A percentile compares a stretch with the other conserved stretches of the same genome.
Conservation (phyloP, 2,329 filamentous ascomycete species). For the Acrodontium crateriforme region DNA sequence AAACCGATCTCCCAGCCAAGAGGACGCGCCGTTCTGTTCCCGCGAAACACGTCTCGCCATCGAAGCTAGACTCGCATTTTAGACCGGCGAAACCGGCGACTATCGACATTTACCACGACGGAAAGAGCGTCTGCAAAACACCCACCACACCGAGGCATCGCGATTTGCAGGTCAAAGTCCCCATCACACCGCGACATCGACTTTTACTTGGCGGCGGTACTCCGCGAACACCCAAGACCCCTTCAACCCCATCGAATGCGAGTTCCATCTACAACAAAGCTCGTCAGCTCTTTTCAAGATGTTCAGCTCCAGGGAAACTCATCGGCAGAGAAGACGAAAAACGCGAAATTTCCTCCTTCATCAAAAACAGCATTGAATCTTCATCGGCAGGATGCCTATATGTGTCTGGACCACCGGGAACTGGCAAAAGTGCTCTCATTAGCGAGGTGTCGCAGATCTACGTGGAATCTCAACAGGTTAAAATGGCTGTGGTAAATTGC, state of each 20-base stretch:
- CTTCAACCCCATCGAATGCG: slow-evolving; percentile 50
- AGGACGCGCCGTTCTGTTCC: slow-evolving; percentile 26
- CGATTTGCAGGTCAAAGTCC: slow-evolving; percentile 57
- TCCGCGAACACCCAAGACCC: slow-evolving; percentile 65
- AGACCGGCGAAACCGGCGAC: slow-evolving; percentile 26
- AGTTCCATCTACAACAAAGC: slow-evolving; percentile 75
- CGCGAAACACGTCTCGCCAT: slow-evolving; percentile 34
- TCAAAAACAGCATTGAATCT: slow-evolving; percentile 47
- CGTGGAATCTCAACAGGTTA: slow-evolving; percentile 38
- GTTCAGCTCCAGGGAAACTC: slow-evolving; percentile 58
- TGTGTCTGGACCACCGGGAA: slow-evolving; percentile 88
- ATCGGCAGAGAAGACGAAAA: slow-evolving; percentile 61
- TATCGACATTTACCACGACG: slow-evolving; percentile 25
- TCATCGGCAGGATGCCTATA: slow-evolving; percentile 71
- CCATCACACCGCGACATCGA: slow-evolving; percentile 70
- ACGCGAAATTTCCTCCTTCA: slow-evolving; percentile 54
- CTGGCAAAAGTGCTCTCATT: slow-evolving; percentile 91
- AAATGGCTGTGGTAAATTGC: slow-evolving; percentile 78
- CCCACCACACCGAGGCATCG: slow-evolving; percentile 65
- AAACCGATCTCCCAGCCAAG: slow-evolving; percentile 19
- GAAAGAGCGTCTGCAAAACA: slow-evolving; percentile 25
- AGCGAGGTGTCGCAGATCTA: slow-evolving; percentile 58
- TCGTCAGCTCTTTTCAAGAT: slow-evolving; percentile 73
- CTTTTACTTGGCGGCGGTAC: slow-evolving; percentile 67
- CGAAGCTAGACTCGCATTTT: slow-evolving; percentile 34